phyloP scores from a whole-genome alignment of 805 yeast species.

The Wickerhamomyces silvicola region DNA sequence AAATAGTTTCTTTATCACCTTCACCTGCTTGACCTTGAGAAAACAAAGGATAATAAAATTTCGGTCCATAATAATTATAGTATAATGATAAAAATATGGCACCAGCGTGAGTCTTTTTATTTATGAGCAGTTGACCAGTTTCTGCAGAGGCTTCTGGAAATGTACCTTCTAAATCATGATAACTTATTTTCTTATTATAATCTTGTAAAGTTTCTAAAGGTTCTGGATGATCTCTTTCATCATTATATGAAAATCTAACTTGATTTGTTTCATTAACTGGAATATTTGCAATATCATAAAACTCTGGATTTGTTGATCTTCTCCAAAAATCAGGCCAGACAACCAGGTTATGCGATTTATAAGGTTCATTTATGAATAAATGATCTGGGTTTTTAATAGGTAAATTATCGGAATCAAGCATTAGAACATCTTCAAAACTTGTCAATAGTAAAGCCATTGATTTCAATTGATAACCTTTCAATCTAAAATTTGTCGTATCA shows the following conservation, averaged over 20 bases:
- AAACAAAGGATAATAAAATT: conserved; percentile 50
- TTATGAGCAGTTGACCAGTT: conserved; percentile 59
- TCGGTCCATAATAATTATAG: conserved; percentile 61
- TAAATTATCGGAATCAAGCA: conserved; percentile 71
- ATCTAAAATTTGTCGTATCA: conserved; percentile 34
- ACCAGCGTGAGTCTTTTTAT: conserved; percentile 50
- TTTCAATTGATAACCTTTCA: conserved; percentile 60
- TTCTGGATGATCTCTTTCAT: conserved; percentile 27
- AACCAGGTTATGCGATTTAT: conserved; percentile 34
- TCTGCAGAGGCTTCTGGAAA: conserved; percentile 67
- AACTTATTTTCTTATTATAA: conserved; percentile 33
- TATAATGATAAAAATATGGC: conserved; percentile 55
- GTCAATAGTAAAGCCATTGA: conserved; percentile 71
- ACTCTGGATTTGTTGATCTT: conserved; percentile 55
- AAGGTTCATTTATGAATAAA: conserved; percentile 31
- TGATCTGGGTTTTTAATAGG: conserved; percentile 46
- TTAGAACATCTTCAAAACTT: conserved; percentile 65
- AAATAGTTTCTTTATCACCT: conserved; percentile 76
- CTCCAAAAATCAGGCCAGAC: conserved; percentile 73
- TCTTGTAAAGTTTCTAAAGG: conserved; percentile 21
- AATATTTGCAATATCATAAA: conserved; percentile 49
- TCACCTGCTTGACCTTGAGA: conserved; percentile 66
- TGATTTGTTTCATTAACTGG: conserved; percentile 26
- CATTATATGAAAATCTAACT: conserved; percentile 23
- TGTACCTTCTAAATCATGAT: conserved; percentile 61